Base-by-base conservation (phyloP, 1,284 basidiomycete species). In the Trametes pubescens region DNA sequence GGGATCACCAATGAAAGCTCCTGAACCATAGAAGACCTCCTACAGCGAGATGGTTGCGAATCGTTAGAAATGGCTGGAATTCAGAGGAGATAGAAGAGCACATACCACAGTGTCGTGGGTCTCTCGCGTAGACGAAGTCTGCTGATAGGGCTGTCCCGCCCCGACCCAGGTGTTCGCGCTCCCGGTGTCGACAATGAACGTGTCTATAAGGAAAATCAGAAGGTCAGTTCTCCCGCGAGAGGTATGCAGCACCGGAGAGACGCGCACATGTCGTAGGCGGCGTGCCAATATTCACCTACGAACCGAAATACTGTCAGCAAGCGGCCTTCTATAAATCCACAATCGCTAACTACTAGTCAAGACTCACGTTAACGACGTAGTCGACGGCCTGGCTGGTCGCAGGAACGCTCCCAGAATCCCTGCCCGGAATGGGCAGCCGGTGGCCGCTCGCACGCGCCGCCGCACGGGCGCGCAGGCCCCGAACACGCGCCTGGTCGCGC, bases 81-180 rank as follows among this genome's bases (percentile, higher is more conserved):
- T 32, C 29, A 32, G 29, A 32, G 8, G 29, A 32, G 29, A 32
- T 32, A 32, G 13, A 24, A 14, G 22, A 32, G 6, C 3, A 75
- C 82, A 58, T 77, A 88, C 87, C 49, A 80, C 75, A 21, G 65
- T 29, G 59, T 77, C 62, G 1, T 60, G 57, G 8, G 77, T 77
- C 61, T 76, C 67, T 10, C 62, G 63, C 59, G 83, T 86, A 37
- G 86, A 84, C 61, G 78, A 79, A 0, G 87, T 88, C 65, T 64
- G 62, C 21, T 73, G 74, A 68, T 85, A 91, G 2, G 76, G 11
- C 34, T 68, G 77, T n/a, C 52, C 70, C 37, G 88, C 85, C 37
- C 88, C 88, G 49, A 90, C 77, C 89, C 89, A 91, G 14, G 87
- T 90, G 78, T 88, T 89, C 38, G 87, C 87, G 57, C 75, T 76